Evolutionary conservation across 441 rosid species (phyloP), one percentile per base, ranked within the genome.

Genomic region (Metrosideros polymorpha): DNA sequence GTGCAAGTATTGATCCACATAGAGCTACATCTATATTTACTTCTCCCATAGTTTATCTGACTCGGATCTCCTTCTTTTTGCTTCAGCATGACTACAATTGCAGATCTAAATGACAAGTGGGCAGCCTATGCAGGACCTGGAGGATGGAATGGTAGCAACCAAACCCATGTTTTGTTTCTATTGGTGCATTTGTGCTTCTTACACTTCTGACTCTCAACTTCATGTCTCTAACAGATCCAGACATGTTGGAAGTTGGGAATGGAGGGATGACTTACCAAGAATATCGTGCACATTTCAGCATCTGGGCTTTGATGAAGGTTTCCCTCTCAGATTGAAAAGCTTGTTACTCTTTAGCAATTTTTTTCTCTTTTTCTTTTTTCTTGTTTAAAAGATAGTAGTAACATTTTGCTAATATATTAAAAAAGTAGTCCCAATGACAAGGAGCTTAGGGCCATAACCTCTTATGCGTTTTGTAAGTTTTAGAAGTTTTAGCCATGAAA

Each of bases 221-320:
- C 27, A 22, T 39, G 47, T 71, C 47, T 71, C 79, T 71, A 27
- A 59, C 90, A 98, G 99, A 96, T 92, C 99, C 99, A 43, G 99
- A 98, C 91, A 98, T 98, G 99, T 87, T 96, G 91, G 99, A 98
- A 92, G 99, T 98, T 87, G 99, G 99, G 13, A 98, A 98, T 85
- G 99, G 98, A 86, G 99, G 99, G 88, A 98, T 98, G 99, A 94
- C 91, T 82, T 94, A 89, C 89, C 91, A 90, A 85, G 99, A 98
- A 90, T 95, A 98, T 84, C 96, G 95, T 54, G 93, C 98, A 85
- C 99, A 98, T 90, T 98, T 96, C 86, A 95, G 99, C 90, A 96
- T 98, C 84, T 98, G 99, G 99, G 98, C 98, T 90, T 89, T 98
- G 95, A 94, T 96, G 97, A 98, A 98, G 98, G 99, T 94, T 71